Base-by-base conservation (phyloP, 495 filamentous ascomycete genomes). In the Articulospora tetracladia region DNA sequence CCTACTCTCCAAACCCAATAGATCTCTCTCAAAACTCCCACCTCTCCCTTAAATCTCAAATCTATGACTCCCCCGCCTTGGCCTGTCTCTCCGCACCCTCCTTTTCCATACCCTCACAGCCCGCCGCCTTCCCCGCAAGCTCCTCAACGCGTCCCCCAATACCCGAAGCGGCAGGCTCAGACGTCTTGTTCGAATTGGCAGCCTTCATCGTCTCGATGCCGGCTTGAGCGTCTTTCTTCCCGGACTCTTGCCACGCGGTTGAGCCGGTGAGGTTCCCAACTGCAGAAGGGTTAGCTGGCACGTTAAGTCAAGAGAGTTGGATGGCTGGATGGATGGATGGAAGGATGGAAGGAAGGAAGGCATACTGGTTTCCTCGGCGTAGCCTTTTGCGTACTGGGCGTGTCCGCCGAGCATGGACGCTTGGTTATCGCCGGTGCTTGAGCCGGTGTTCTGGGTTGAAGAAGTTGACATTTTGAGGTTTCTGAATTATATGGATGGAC, bases 31-130 rank as follows among this genome's bases (percentile, higher is more conserved):
- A 30, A 30, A n/a, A n/a, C 6, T 15, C 15, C 51, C 15, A 26
- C 26, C n/a, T 46, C n/a, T n/a, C n/a, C n/a, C n/a, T n/a, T n/a
- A n/a, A n/a, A n/a, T n/a, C n/a, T n/a, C n/a, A n/a, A n/a, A n/a
- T 1, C 26, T 17, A n/a, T 28, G 8, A 19, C n/a, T 8, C 53
- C 2, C 20, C 32, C 2, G 57, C 54, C 62, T 65, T 68, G 12
- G 46, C 61, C 67, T 69, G 70, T 12, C 34, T 58, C 27, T 67
- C 67, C 24, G 26, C 20, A 1, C 63, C 62, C 59, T 64, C 69
- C 58, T 53, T 66, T 39, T 60, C 58, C 64, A 70, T 67, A 3
- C 64, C 64, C 54, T 58, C 59, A 34, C 57, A 67, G 1, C 57
- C 64, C 15, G 53, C 56, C 22, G 53, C 57, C 36, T 58, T 67